These are phyloP conservation scores for Harrya chromipes DNA, from an alignment of 768 basidiomycete genomes.

Conservation along the genomic window DNA sequence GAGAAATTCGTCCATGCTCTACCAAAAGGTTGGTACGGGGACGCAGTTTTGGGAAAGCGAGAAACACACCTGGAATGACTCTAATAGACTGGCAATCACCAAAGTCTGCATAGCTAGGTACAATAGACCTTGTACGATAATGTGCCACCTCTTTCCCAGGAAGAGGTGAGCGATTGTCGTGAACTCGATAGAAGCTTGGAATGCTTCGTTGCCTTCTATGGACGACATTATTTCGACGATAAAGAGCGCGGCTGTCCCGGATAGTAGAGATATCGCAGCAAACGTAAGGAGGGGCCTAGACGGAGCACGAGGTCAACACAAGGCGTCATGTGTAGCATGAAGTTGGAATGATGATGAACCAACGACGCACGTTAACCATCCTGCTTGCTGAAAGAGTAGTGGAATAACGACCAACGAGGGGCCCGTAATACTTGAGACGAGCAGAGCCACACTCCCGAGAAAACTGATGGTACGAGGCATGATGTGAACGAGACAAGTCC, in stretches of 20 bases:
- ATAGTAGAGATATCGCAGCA: conserved; percentile 15
- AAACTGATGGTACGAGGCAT: conserved; percentile 24
- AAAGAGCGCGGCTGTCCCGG: conserved; percentile 19
- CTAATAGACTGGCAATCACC: conserved; percentile 22
- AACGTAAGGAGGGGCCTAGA: conserved; percentile 19
- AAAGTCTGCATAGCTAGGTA: conserved; percentile 22
- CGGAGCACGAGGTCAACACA: not conserved
- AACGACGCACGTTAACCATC: conserved; percentile 23
- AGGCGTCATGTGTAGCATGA: not conserved
- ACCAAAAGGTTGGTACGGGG: not conserved
- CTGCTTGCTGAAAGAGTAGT: conserved; percentile 23
- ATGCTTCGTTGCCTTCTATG: conserved; percentile 24
- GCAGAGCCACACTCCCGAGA: conserved; percentile 24
- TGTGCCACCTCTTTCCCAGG: conserved; percentile 23
- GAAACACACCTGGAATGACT: conserved; percentile 22
- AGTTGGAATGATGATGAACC: not conserved
- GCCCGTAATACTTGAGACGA: conserved; percentile 24
- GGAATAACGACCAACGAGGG: conserved; percentile 23
- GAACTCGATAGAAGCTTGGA: conserved; percentile 25
- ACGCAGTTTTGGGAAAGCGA: not conserved
- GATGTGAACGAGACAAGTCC: not conserved
- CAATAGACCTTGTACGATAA: conserved; percentile 17
- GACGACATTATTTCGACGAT: conserved; percentile 24
- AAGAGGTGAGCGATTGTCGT: conserved; percentile 27
- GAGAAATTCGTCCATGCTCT: conserved; percentile 26